phyloP scores from a whole-genome alignment of 345 rosid genomes.

The Combretum micranthum region DNA sequence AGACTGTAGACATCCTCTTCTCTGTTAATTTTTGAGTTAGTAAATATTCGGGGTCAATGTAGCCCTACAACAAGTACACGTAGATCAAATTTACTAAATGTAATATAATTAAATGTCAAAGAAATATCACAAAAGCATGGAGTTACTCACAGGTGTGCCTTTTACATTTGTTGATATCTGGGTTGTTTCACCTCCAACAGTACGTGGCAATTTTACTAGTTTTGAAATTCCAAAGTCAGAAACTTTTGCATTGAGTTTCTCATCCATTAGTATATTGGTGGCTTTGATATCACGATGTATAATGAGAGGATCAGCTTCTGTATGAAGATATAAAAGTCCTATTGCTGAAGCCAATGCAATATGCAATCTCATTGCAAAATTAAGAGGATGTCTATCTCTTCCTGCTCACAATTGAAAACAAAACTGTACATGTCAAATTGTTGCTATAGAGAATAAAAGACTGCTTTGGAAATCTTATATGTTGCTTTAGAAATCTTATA shows the following conservation, averaged over 20 bases:
- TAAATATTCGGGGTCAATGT: slow-evolving; percentile 88
- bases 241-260: slow-evolving; percentile 66
- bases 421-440: slow-evolving; percentile 1
- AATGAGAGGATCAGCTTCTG: slow-evolving; percentile 93
- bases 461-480: too few relatives aligned
- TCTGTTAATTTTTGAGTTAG: slow-evolving; percentile 77
- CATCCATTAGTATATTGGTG: slow-evolving; percentile 75
- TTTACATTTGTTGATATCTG: slow-evolving; percentile 88
- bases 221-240: slow-evolving; percentile 95
- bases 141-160: slow-evolving; percentile 75
- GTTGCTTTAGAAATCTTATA: too few relatives aligned
- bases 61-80: slow-evolving; percentile 45
- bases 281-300: slow-evolving; percentile 97
- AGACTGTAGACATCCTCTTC: slow-evolving; percentile 93
- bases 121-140: background rate
- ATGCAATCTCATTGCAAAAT: slow-evolving; percentile 62
- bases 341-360: slow-evolving; percentile 74
- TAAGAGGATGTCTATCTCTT: slow-evolving; percentile 39
- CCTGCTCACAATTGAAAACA: slow-evolving; percentile 24
- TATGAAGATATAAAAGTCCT: slow-evolving; percentile 82
- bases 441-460: background rate
- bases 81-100: background rate
- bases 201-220: slow-evolving; percentile 74
- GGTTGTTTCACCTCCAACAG: slow-evolving; percentile 56
- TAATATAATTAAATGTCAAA: background rate